A percentile compares a stretch with the other conserved stretches of the same genome.
phyloP scores from a whole-genome alignment of 345 rosid species.

The Atalantia buxifolia region DNA sequence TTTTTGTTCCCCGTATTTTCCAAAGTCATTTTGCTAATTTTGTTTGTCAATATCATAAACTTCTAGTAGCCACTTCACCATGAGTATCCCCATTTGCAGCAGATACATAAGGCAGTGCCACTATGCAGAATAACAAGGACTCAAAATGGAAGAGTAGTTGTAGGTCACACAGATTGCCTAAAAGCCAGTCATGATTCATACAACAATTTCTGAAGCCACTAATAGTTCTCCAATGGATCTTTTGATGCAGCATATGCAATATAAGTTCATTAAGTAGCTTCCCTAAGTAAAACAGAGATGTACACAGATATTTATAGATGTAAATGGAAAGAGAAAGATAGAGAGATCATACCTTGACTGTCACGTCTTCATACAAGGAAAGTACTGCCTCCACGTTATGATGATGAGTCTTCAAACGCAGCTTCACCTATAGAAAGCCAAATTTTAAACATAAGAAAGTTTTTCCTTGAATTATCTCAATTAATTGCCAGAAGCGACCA shows the following conservation, averaged over 20 bases:
- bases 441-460: not conserved
- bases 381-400: slow-evolving; percentile 86
- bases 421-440: slow-evolving; percentile 53
- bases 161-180: not conserved
- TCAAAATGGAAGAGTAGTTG: not conserved
- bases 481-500: not conserved
- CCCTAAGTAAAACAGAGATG: not conserved
- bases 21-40: not conserved
- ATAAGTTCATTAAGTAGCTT: not conserved
- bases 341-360: slow-evolving; percentile 54
- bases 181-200: not conserved
- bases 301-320: not conserved
- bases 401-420: slow-evolving; percentile 73
- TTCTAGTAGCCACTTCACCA: not conserved
- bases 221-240: not conserved
- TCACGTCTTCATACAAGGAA: slow-evolving; percentile 67
- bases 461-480: not conserved
- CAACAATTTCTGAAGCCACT: not conserved
- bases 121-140: not conserved
- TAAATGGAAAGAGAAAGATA: slow-evolving; percentile 16
- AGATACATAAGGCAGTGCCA: not conserved
- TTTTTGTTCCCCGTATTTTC: not conserved
- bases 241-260: not conserved
- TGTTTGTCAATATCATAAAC: not conserved
- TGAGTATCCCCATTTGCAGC: not conserved